phyloP scores from a whole-genome alignment of 2,329 filamentous ascomycete genomes.

The Parafenestella ontariensis region DNA sequence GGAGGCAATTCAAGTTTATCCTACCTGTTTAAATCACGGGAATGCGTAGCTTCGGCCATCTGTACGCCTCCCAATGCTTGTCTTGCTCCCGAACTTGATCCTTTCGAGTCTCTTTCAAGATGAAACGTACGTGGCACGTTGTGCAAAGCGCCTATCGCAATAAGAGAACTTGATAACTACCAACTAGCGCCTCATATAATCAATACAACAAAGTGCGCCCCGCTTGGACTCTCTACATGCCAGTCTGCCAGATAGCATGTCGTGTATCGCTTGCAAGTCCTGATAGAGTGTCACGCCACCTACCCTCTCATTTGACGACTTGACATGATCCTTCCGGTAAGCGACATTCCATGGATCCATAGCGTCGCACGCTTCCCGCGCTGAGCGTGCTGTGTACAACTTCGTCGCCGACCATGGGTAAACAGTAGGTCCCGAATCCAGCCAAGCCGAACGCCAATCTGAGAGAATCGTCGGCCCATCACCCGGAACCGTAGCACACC shows the following conservation, averaged over 20 bases:
- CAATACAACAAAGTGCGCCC: conserved; percentile 1
- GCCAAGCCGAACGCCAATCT: conserved; percentile 9
- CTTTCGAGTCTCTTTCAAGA: background rate
- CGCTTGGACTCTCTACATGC: conserved; percentile 2
- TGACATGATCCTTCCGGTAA: background rate
- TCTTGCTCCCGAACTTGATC: background rate
- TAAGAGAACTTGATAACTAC: background rate
- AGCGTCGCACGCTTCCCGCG: background rate
- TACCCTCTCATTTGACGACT: background rate
- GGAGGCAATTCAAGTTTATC: background rate
- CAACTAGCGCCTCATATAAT: conserved; percentile 2
- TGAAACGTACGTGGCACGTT: background rate
- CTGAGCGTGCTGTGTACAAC: background rate
- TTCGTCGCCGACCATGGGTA: conserved; percentile 1
- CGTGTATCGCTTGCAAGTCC: background rate
- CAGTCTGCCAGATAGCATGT: background rate
- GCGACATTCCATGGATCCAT: background rate
- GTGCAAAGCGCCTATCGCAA: conserved; percentile 7
- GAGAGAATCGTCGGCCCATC: conserved; percentile 2
- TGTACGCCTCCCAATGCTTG: background rate
- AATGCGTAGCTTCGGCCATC: background rate
- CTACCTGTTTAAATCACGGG: background rate
- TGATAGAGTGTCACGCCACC: background rate
- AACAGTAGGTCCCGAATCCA: background rate
- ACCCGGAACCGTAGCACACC: conserved; percentile 8